Percentiles rank a stretch among this genome's conserved stretches.
These are phyloP conservation scores for Talaromyces rugulosus DNA, from an alignment of 2,329 filamentous ascomycete genomes.

Conservation along the genomic window DNA sequence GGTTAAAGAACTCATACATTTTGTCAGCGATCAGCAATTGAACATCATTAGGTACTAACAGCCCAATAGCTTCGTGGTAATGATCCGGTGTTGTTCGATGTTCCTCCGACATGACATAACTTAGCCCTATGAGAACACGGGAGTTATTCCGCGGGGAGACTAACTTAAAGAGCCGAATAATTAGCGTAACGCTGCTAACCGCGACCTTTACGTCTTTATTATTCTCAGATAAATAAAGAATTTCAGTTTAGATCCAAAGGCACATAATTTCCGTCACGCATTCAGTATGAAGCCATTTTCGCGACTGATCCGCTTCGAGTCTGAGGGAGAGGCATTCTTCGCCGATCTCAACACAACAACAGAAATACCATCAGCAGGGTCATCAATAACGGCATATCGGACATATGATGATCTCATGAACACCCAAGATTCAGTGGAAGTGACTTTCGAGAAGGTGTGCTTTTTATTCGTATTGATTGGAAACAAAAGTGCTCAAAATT, in stretches of 20 bases:
- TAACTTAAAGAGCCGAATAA: not conserved
- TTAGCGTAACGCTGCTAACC: not conserved
- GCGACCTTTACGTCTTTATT: not conserved
- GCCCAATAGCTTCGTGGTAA: not conserved
- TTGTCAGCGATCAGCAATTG: not conserved
- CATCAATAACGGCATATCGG: not conserved
- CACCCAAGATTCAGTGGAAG: not conserved
- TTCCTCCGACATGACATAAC: not conserved
- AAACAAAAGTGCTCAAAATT: not conserved
- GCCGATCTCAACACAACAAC: not conserved
- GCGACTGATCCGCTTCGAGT: not conserved
- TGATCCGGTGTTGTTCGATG: not conserved
- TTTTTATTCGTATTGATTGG: not conserved
- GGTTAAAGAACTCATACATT: not conserved
- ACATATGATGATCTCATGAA: not conserved
- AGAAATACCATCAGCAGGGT: not conserved
- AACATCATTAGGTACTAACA: not conserved
- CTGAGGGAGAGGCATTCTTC: not conserved
- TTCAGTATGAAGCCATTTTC: not conserved
- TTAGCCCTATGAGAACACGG: not conserved
- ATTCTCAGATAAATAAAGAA: not conserved
- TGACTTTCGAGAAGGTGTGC: not conserved
- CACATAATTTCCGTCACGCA: not conserved
- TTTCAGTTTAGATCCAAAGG: not conserved
- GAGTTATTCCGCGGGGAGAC: not conserved